Evolutionary conservation across 2,329 filamentous ascomycete species (phyloP), one percentile per base, ranked within the genome.

Genomic region (Lecanicillium sp.): DNA sequence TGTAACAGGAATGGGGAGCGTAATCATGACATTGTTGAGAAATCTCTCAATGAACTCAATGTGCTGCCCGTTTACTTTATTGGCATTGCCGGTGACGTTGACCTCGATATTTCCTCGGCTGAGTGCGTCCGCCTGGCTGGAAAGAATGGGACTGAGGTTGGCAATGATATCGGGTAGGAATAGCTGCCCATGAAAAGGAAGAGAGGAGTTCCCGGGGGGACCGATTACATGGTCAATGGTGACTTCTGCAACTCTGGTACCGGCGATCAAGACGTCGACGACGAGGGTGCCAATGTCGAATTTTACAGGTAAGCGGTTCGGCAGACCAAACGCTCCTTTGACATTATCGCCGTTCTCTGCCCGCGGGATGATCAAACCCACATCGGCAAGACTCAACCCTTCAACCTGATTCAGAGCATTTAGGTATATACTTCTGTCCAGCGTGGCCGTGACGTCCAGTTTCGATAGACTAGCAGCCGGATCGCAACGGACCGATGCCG

Each of bases 231-330:
- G 55, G 39, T 59, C 55, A 5, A 68, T 42, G n/a, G 53, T 54
- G 14, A 65, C 55, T 2, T 59, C 46, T 4, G 67, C 68, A 5
- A 72, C 46, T 9, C 50, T 52, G 7, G 63, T 44, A 13, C 62
- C 54, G 4, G 62, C 64, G 0, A 58, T 60, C 39, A 60, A 50
- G n/a, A 71, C 38, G 33, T 70, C 65, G 14, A 71, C 58, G 0
- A 63, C 65, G n/a, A 71, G 36, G 46, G 72, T 65, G 10, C 68
- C 68, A 3, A 68, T 53, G 1, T 59, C 63, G 7, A 71, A 60
- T 2, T 59, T 59, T 2, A 72, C 53, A 1, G 59, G 49, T 2
- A 65, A 65, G 27, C 56, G 53, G 44, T 72, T 72, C 2, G 69
- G 69, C n/a, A 72, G 47, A 29, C 56, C 64, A 6, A 69, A 51